A percentile compares a stretch with the other conserved stretches of the same genome.
These are phyloP conservation scores for Russula sp. DNA, from an alignment of 768 basidiomycete species.

Conservation along the genomic window DNA sequence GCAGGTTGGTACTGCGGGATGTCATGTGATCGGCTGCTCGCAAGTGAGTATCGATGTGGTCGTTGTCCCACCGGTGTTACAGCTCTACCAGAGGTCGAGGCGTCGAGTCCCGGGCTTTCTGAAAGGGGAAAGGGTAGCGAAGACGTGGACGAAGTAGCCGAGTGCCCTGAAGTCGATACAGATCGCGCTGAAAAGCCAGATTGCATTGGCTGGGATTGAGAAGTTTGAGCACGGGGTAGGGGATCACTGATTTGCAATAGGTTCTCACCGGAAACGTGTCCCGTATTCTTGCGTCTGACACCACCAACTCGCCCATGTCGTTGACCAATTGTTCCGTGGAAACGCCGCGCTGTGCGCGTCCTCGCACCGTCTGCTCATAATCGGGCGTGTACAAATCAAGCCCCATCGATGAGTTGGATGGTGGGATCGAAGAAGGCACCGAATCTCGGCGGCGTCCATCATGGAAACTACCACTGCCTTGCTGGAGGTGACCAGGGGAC, in stretches of 20 bases:
- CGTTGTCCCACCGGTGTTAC: conserved; percentile 19
- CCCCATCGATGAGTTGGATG: conserved; percentile 55
- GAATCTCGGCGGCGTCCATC: conserved; percentile 44
- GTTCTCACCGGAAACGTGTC: conserved; percentile 51
- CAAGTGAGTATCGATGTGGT: conserved; percentile 21
- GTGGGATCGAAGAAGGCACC: conserved; percentile 53
- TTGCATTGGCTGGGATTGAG: conserved; percentile 2
- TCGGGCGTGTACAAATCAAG: conserved; percentile 68
- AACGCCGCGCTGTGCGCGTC: conserved; percentile 27
- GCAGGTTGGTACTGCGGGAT: conserved; percentile 38
- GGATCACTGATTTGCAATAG: not conserved
- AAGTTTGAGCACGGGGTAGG: not conserved
- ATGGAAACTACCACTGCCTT: conserved; percentile 33
- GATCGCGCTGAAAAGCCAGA: conserved; percentile 10
- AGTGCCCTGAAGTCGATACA: conserved; percentile 19
- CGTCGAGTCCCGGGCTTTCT: conserved; percentile 32
- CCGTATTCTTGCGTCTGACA: conserved; percentile 44
- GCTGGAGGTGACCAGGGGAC: conserved; percentile 19
- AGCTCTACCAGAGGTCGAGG: conserved; percentile 4
- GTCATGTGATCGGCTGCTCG: conserved; percentile 32
- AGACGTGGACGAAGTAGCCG: conserved; percentile 18
- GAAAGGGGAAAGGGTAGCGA: conserved; percentile 34
- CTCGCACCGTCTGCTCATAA: conserved; percentile 51
- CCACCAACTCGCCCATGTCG: conserved; percentile 61
- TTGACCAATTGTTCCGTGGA: conserved; percentile 51